Base-by-base conservation (phyloP, 305 asterid species). In the Withania somnifera region DNA sequence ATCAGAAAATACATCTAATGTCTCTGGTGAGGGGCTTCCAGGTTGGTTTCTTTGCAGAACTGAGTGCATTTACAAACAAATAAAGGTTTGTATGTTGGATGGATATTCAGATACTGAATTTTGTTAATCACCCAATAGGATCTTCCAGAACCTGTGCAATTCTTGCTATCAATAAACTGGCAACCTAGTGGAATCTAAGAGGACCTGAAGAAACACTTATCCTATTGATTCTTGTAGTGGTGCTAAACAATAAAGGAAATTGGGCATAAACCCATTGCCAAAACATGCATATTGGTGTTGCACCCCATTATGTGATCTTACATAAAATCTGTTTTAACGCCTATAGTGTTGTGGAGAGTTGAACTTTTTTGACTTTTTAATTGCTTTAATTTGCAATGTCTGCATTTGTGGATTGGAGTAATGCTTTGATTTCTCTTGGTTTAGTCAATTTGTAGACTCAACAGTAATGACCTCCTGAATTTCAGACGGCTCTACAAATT, bases 11-110 rank as follows among this genome's bases (percentile, higher is more conserved):
- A 86, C 96, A 83, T 14, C 73, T 82, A 87, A 86, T 84, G 89
- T 84, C 81, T 84, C 89, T 34, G 85, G 86, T 4, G 89, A 89
- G 57, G 90, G 84, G 85, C 88, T 91, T 80, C 94, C 99, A 89
- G 99, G 99, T 96, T 76, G 79, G 78, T 68, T 68, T 40, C 34
- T 6, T 40, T 68, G 34, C 77, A 67, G 30, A 68, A 40, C 54
- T 40, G 78, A 69, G 30, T 40, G 36, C 78, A 19, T 38, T 19
- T 38, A 11, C 77, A 5, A 38, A 75, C 63, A 50, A 26, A 26
- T 28, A 10, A 75, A 75, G 26, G 47, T n/a, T 75, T 75, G 28
- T 45, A 51, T 51, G 63, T n/a, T n/a, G n/a, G n/a, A n/a, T n/a
- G n/a, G n/a, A n/a, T n/a, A n/a, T n/a, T n/a, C n/a, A n/a, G n/a